These are phyloP conservation scores for Sporormia fimetaria DNA, from an alignment of 495 filamentous ascomycete species.

Conservation along the genomic window DNA sequence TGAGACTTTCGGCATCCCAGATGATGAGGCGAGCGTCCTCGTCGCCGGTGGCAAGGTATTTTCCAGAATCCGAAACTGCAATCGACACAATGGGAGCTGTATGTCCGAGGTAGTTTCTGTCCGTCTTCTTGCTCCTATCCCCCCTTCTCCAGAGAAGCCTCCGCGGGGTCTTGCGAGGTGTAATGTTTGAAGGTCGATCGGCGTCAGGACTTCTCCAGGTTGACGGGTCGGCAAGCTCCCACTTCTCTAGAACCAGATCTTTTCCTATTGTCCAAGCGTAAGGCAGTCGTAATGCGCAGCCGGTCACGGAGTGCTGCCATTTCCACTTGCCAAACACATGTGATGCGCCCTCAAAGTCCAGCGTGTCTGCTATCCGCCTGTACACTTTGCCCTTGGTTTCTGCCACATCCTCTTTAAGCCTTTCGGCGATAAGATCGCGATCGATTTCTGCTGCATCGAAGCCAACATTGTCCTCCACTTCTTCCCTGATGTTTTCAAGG, in stretches of 20 bases:
- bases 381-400: slow-evolving; percentile 87
- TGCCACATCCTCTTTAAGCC: slow-evolving; percentile 84
- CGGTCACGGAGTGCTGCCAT: slow-evolving; percentile 56
- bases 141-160: slow-evolving; percentile 47
- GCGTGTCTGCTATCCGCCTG: slow-evolving; percentile 57
- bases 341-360: slow-evolving; percentile 50
- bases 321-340: slow-evolving; percentile 64
- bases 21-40: slow-evolving; percentile 70
- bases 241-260: slow-evolving; percentile 75
- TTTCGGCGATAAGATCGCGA: slow-evolving; percentile 76
- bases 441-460: slow-evolving; percentile 94
- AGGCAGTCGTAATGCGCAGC: slow-evolving; percentile 63
- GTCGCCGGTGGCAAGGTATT: slow-evolving; percentile 83
- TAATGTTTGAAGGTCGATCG: slow-evolving; percentile 47
- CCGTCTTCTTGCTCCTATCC: slow-evolving; percentile 45
- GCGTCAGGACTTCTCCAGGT: slow-evolving; percentile 39
- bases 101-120: slow-evolving; percentile 57
- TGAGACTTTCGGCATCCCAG: slow-evolving; percentile 70
- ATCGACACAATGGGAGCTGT: slow-evolving; percentile 64
- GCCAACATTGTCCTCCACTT: slow-evolving; percentile 56
- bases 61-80: slow-evolving; percentile 77
- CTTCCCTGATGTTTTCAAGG: slow-evolving; percentile 73
- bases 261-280: slow-evolving; percentile 80
- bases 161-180: slow-evolving; percentile 59
- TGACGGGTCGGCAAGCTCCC: slow-evolving; percentile 50